Conservation (phyloP, 176 grass and related monocot species). For the Pharus latifolius region DNA sequence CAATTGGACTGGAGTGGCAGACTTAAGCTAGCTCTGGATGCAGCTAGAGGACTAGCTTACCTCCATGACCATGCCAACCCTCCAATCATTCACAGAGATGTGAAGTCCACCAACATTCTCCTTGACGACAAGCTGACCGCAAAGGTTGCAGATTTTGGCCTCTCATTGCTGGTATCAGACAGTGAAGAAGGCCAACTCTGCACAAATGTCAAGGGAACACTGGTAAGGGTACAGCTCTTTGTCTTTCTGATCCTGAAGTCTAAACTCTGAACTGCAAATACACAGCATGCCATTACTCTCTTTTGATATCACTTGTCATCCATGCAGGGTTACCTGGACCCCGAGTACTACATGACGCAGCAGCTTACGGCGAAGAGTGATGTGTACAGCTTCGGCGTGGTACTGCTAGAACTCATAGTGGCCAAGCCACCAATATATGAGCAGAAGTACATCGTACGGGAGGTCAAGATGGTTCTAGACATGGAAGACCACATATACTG, state of each 20-base stretch:
- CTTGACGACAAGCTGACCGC: slow-evolving; percentile 62
- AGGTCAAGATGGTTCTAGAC: slow-evolving; percentile 52
- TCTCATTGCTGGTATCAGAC: slow-evolving; percentile 56
- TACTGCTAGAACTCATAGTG: slow-evolving; percentile 64
- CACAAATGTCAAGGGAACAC: slow-evolving; percentile 77
- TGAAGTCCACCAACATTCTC: slow-evolving; percentile 86
- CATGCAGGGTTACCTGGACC: slow-evolving; percentile 80
- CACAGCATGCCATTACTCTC: not conserved
- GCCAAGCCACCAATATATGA: slow-evolving; percentile 46
- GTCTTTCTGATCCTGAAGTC: not conserved
- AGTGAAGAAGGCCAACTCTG: slow-evolving; percentile 45
- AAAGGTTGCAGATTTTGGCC: slow-evolving; percentile 87
- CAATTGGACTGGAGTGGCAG: slow-evolving; percentile 70
- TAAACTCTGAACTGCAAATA: not conserved
- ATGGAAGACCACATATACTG: slow-evolving; percentile 28
- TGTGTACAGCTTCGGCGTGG: slow-evolving; percentile 79
- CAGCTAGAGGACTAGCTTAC: slow-evolving; percentile 80
- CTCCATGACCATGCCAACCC: slow-evolving; percentile 94
- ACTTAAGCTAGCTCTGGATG: slow-evolving; percentile 63
- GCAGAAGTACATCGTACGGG: slow-evolving; percentile 53
- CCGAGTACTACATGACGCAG: slow-evolving; percentile 82
- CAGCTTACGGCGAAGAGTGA: slow-evolving; percentile 83
- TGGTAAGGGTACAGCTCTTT: slow-evolving; percentile 33
- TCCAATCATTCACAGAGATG: slow-evolving; percentile 89
- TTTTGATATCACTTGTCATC: not conserved